Conservation (phyloP, 1,284 basidiomycete genomes). For the Ganoderma lingzhi region DNA sequence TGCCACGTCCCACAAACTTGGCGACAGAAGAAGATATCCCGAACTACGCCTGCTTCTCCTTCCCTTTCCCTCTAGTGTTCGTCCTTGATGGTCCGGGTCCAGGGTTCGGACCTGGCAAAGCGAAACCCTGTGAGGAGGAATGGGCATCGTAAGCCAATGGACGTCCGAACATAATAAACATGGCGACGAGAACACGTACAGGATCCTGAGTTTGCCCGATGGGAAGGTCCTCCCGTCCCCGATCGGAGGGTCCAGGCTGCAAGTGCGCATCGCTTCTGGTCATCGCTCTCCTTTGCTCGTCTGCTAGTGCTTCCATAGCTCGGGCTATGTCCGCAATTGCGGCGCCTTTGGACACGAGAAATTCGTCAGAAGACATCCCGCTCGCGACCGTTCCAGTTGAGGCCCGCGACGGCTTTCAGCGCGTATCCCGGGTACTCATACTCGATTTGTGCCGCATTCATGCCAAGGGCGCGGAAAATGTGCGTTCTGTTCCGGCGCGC, state of each 20-base stretch:
- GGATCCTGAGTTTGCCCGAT: not conserved
- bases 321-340: not conserved
- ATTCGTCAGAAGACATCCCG: not conserved
- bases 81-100: not conserved
- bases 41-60: not conserved
- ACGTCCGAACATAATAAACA: not conserved
- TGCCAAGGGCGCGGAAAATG: not conserved
- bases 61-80: not conserved
- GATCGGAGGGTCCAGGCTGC: not conserved
- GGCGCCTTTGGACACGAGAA: not conserved
- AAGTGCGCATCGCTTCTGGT: not conserved
- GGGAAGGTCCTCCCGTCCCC: not conserved
- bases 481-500: not conserved
- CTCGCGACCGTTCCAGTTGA: not conserved
- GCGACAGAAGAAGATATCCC: not conserved
- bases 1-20: no score
- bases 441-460: not conserved
- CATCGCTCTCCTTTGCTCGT: not conserved
- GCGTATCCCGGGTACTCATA: not conserved
- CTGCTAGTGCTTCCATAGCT: not conserved
- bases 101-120: not conserved
- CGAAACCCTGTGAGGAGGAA: not conserved
- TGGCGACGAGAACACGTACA: not conserved
- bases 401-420: accelerated
- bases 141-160: not conserved